Conservation (phyloP, 164 flowering plant genomes). For the Nymphaea thermarum region DNA sequence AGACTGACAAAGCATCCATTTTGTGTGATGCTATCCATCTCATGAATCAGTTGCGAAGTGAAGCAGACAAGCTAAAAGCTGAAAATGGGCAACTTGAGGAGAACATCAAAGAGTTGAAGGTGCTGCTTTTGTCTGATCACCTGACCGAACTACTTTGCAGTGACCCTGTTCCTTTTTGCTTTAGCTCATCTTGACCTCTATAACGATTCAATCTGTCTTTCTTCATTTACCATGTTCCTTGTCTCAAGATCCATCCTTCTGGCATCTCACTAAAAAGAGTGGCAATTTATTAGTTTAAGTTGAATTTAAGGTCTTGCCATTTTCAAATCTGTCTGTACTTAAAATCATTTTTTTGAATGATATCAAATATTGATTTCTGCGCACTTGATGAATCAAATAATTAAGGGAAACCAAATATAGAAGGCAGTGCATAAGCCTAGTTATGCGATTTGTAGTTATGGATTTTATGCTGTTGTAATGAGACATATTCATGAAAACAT, state of each 20-base stretch:
- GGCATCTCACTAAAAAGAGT: too few relatives aligned
- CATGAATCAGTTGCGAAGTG: slow-evolving; percentile 33
- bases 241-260: too few relatives aligned
- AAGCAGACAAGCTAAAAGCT: slow-evolving; percentile 29
- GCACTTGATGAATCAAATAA: not conserved
- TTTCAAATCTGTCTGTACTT: too few relatives aligned
- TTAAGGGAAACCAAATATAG: not conserved
- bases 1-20: slow-evolving; percentile 38
- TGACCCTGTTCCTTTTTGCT: too few relatives aligned
- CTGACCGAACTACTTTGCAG: not conserved
- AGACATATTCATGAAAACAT: not conserved
- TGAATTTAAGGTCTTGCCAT: too few relatives aligned
- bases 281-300: too few relatives aligned
- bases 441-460: not conserved
- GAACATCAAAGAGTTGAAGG: slow-evolving; percentile 40
- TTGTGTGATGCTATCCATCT: slow-evolving; percentile 40
- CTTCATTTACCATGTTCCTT: too few relatives aligned
- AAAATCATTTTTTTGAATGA: not conserved
- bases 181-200: too few relatives aligned
- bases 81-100: slow-evolving; percentile 30
- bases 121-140: slow-evolving; percentile 1
- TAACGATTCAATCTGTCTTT: too few relatives aligned
- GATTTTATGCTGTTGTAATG: not conserved
- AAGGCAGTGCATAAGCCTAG: not conserved
- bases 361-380: not conserved